Conservation (phyloP, 345 rosid genomes). For the Camelina sativa region DNA sequence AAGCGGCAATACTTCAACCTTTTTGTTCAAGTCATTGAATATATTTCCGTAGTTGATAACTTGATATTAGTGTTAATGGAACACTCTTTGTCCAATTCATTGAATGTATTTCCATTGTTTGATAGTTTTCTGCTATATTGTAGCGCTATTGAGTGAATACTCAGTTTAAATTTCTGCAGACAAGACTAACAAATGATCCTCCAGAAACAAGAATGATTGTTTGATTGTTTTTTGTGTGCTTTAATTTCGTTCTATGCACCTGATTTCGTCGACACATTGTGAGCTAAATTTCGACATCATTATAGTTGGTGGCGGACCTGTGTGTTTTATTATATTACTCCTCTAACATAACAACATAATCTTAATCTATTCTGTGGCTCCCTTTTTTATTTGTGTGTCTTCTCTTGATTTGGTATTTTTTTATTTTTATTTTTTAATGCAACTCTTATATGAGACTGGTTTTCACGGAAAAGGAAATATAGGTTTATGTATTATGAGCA, state of each 20-base stretch:
- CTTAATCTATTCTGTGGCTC: slow-evolving; percentile 11
- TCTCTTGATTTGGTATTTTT: slow-evolving; percentile 13
- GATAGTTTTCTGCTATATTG: not conserved
- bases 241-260: not conserved
- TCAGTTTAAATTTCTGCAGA: not conserved
- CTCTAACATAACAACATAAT: not conserved
- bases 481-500: not conserved
- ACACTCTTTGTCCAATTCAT: not conserved
- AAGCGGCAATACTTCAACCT: not conserved
- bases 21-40: not conserved
- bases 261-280: too few relatives aligned
- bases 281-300: not conserved
- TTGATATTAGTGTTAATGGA: not conserved
- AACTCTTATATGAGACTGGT: not conserved
- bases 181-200: not conserved
- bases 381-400: not conserved
- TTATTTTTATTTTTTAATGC: not conserved
- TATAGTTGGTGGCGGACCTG: slow-evolving; percentile 7
- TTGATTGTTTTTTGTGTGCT: slow-evolving; percentile 5
- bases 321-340: not conserved
- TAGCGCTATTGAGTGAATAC: not conserved
- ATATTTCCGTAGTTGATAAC: not conserved
- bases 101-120: not conserved
- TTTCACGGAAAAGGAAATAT: slow-evolving; percentile 3
- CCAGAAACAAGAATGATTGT: not conserved